Evolutionary conservation across 2,329 filamentous ascomycete species (phyloP), one percentile per base, ranked within the genome.

Genomic region (Hymenoscyphus fructigenus): DNA sequence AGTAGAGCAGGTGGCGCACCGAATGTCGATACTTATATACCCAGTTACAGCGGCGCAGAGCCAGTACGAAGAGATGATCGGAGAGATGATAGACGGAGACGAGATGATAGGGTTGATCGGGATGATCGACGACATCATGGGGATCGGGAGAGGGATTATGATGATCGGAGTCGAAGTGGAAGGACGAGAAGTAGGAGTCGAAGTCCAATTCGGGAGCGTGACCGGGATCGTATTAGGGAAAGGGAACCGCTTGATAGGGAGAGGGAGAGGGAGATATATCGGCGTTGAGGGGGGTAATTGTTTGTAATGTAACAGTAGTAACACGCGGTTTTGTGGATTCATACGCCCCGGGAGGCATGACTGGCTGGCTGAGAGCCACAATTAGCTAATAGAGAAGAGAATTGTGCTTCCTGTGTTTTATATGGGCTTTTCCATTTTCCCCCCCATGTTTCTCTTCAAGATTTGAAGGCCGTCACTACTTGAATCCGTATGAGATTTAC

Each of bases 11-110:
- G 60, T 36, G 60, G 60, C 57, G 47, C 9, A 26, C 65, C 70
- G 7, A 68, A 78, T 59, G 74, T 80, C 6, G 82, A 84, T 69
- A 83, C 82, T 0, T 84, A 84, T 67, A 82, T 84, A 26, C 82
- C 82, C 10, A 79, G 77, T 55, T 83, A 84, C 60, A 32, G 26
- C 26, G 75, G 78, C 23, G 70, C 75, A 3, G 80, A 80, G 23
- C 73, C 73, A 20, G 72, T 70, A 26, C 66, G 73, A 64, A 67
- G 77, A 65, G 77, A 79, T 44, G 76, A 77, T 60, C 44, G 44
- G 7, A 53, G 47, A 38, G 36, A 38, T 17, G 36, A 38, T 14
- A 75, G 76, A 60, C 71, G 75, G 62, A 69, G 74, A 58, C 58
- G 67, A 55, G 70, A 71, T 61, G 75, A 77, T 60, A 70, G 77